Conservation (phyloP, 1,284 basidiomycete genomes). For the Phylloporus sp. region DNA sequence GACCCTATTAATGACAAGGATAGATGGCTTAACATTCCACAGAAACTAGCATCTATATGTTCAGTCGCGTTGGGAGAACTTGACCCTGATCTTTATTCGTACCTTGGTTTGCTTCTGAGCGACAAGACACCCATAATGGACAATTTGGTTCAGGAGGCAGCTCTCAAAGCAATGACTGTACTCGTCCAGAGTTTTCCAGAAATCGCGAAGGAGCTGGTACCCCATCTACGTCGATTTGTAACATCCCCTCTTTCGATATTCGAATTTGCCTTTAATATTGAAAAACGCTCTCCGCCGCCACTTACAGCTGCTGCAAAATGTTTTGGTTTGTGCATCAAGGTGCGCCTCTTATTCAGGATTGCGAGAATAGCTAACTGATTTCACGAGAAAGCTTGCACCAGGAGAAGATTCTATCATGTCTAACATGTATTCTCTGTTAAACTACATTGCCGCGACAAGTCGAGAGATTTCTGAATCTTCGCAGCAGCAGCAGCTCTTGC, state of each 20-base stretch:
- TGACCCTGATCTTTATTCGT: constrained; percentile 75
- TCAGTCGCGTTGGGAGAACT: constrained; percentile 77
- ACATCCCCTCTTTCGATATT: constrained; percentile 90
- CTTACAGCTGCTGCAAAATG: constrained; percentile 89
- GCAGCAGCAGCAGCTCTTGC: constrained; percentile 49
- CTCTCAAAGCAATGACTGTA: constrained; percentile 81
- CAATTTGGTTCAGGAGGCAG: constrained; percentile 84
- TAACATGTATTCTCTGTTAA: constrained; percentile 94
- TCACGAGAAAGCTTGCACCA: constrained; percentile 70
- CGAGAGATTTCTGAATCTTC: constrained; percentile 72
- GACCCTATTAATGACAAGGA: background rate
- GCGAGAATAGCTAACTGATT: constrained; percentile 9
- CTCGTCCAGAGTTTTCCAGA: constrained; percentile 88
- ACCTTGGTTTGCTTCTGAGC: constrained; percentile 81
- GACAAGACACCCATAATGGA: constrained; percentile 84
- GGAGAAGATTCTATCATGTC: constrained; percentile 94
- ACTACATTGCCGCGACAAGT: constrained; percentile 85
- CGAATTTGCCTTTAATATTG: constrained; percentile 82
- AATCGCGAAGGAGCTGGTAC: constrained; percentile 79
- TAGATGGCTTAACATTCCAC: constrained; percentile 8
- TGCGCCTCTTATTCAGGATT: constrained; percentile 40
- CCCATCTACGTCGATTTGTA: constrained; percentile 87
- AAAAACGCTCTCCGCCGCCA: constrained; percentile 77
- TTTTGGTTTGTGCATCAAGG: constrained; percentile 88
- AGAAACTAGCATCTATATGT: constrained; percentile 91